Evolutionary conservation across 495 filamentous ascomycete genomes (phyloP), one percentile per base, ranked within the genome.

Genomic region (Pyrenopolyporus hunteri): DNA sequence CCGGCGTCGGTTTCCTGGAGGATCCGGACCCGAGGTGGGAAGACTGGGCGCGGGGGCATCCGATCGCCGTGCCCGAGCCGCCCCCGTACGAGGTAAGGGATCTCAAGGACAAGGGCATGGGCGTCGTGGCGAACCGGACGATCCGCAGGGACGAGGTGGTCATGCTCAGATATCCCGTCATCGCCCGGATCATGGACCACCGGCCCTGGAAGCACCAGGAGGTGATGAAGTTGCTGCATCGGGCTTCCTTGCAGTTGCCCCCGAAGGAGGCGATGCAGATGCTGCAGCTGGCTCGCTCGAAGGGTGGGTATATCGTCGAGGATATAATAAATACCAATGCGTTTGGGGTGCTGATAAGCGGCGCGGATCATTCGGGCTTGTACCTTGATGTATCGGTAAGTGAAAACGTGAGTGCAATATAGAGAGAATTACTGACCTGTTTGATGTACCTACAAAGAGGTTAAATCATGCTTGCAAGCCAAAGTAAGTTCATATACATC

Each of bases 401-500:
- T 68, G n/a, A 17, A 39, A 6, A 13, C 1, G 22, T 11, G 16
- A 8, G 16, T 19, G 0, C 17, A 7, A 22, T n/a, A n/a, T 6
- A 10, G 14, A 13, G 35, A 13, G n/a, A 0, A 58, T 6, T 35
- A 13, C 37, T 44, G 7, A 51, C 33, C 11, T 0, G 2, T 22
- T 1, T 26, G 0, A n/a, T 19, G n/a, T n/a, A n/a, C n/a, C n/a
- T 19, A 1, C 35, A 17, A 43, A 75, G 73, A 67, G 73, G 31
- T 46, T 76, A 20, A 76, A 76, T 22, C 73, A 76, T 40, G 71
- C 71, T 0, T 76, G 73, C 32, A 71, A 68, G 14, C 73, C 73
- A 35, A 72, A 66, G 73, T 76, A 44, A 37, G 68, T 50, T 7
- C 28, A 16, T 20, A 4, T n/a, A 4, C 25, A 31, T 35, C 11